Conservation (phyloP, 257 asterid genomes). For the Solanum medicagineum region DNA sequence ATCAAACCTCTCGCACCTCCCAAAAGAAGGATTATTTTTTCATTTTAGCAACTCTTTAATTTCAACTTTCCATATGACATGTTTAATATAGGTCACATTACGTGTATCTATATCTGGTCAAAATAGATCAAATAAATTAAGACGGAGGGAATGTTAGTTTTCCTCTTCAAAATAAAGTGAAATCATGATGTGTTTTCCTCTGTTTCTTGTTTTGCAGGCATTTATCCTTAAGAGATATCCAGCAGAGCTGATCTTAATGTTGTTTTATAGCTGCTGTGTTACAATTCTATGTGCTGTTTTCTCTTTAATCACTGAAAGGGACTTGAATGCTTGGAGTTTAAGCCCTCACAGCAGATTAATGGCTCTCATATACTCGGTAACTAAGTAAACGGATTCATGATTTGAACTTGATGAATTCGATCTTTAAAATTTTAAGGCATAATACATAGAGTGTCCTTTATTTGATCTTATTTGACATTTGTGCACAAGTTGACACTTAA, state of each 20-base stretch:
- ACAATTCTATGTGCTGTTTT: conserved; percentile 34
- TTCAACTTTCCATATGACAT: too few relatives aligned
- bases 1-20: too few relatives aligned
- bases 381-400: not conserved
- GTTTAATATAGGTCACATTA: too few relatives aligned
- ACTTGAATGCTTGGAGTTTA: conserved; percentile 41
- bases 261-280: conserved; percentile 47
- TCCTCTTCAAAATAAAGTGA: not conserved
- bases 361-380: conserved; percentile 54
- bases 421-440: not conserved
- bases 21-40: too few relatives aligned
- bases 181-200: not conserved
- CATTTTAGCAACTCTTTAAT: too few relatives aligned
- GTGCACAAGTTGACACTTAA: too few relatives aligned
- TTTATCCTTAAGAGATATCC: conserved; percentile 50
- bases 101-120: too few relatives aligned
- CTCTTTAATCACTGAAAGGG: conserved; percentile 28
- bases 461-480: too few relatives aligned
- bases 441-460: too few relatives aligned
- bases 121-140: not conserved
- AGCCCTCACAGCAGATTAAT: conserved; percentile 21
- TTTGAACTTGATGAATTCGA: not conserved
- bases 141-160: not conserved
- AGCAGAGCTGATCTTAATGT: conserved; percentile 40
- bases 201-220: conserved; percentile 28